These are phyloP conservation scores for Phaseolus coccineus DNA, from an alignment of 331 rosid genomes.

Conservation along the genomic window DNA sequence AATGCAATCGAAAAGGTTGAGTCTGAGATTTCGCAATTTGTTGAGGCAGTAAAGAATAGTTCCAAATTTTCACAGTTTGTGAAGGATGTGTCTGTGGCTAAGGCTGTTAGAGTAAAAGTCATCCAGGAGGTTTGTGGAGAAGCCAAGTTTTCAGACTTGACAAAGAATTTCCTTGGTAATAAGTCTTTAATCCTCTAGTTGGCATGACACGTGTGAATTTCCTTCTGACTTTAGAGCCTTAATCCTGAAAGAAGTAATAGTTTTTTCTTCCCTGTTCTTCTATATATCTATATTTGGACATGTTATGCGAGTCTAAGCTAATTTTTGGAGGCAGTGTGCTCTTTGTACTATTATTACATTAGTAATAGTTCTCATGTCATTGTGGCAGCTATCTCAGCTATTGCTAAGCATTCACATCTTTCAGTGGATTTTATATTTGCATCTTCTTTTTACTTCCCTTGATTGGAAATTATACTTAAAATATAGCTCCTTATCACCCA, in stretches of 20 bases:
- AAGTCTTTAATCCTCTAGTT: neutral
- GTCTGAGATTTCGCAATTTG: conserved; percentile 69
- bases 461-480: neutral
- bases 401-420: neutral
- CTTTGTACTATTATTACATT: neutral
- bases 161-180: conserved; percentile 81
- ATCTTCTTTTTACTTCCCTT: neutral
- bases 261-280: neutral
- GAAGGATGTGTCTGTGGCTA: conserved; percentile 68
- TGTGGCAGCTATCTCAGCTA: neutral
- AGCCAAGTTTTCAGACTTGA: conserved; percentile 76
- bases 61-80: conserved; percentile 60
- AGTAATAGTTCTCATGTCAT: neutral
- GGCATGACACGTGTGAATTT: neutral
- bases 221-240: neutral
- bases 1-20: conserved; percentile 79
- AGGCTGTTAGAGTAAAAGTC: conserved; percentile 62
- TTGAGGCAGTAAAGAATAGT: conserved; percentile 66
- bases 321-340: neutral
- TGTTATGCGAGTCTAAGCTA: neutral
- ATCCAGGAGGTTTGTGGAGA: conserved; percentile 56
- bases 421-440: neutral
- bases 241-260: neutral
- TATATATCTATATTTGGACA: neutral
- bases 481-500: conserved; percentile 5